Conservation (phyloP, 495 filamentous ascomycete genomes). For the Hypoxylon subgilvum region DNA sequence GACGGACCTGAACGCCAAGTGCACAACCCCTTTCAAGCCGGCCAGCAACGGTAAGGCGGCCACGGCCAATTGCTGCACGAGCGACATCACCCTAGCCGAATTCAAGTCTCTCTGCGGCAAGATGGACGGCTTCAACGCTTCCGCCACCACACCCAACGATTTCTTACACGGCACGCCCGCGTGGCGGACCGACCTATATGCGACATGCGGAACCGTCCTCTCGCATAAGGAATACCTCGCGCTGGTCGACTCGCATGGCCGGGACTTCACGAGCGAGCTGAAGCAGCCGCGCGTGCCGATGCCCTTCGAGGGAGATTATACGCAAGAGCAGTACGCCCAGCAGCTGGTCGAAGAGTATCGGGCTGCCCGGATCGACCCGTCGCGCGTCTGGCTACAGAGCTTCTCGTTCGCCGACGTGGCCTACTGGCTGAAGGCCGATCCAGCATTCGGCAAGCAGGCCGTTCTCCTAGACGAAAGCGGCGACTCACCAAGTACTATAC, state of each 20-base stretch:
- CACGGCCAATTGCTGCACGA: constrained; percentile 65
- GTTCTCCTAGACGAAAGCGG: constrained; percentile 64
- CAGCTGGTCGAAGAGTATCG: constrained; percentile 66
- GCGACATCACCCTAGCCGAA: constrained; percentile 65
- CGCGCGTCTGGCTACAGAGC: constrained; percentile 64
- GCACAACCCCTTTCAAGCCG: constrained; percentile 64
- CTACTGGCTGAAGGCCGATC: constrained; percentile 66
- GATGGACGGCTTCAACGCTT: constrained; percentile 64
- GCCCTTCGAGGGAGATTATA: constrained; percentile 67
- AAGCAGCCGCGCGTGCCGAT: constrained; percentile 65
- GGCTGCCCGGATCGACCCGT: constrained; percentile 55
- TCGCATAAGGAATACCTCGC: constrained; percentile 60
- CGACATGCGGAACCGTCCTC: constrained; percentile 60
- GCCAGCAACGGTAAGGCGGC: constrained; percentile 49
- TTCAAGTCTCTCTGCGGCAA: constrained; percentile 66
- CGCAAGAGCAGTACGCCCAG: constrained; percentile 62
- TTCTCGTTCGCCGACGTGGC: constrained; percentile 65
- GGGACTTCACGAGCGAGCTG: constrained; percentile 66
- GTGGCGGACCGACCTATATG: constrained; percentile 65
- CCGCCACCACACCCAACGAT: constrained; percentile 57
- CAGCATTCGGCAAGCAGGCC: constrained; percentile 62
- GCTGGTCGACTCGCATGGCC: constrained; percentile 56
- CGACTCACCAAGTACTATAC: constrained; percentile 52
- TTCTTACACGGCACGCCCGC: constrained; percentile 59
- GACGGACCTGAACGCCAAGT: constrained; percentile 64